Percentiles rank a stretch among this genome's conserved stretches.
Conservation (phyloP, 345 rosid genomes). For the Lepidium aucheri region DNA sequence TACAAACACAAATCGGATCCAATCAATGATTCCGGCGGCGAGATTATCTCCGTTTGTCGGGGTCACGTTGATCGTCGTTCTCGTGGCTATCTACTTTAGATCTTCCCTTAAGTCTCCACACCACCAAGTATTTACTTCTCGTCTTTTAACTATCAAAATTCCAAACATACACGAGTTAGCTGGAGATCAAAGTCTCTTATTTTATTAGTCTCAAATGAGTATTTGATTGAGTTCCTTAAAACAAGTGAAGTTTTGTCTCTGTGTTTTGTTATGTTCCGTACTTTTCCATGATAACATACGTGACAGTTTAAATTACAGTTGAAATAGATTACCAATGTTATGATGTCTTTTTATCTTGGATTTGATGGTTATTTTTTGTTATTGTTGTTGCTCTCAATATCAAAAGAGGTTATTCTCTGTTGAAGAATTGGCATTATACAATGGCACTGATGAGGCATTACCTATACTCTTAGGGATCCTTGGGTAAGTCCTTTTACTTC, state of each 20-base stretch:
- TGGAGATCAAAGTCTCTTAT: neutral
- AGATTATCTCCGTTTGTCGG: conserved; percentile 35
- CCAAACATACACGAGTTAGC: neutral
- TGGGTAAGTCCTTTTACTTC: conserved; percentile 40
- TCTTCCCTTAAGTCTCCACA: conserved; percentile 29
- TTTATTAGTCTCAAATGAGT: neutral
- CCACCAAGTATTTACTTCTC: conserved; percentile 31
- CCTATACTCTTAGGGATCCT: conserved; percentile 81
- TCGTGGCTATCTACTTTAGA: conserved; percentile 42
- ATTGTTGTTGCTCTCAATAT: neutral
- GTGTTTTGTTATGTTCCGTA: neutral
- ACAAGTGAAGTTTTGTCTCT: neutral
- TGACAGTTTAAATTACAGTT: neutral
- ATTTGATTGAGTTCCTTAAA: neutral
- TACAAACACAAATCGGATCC: conserved; percentile 7
- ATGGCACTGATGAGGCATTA: conserved; percentile 64
- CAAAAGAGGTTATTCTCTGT: conserved; percentile 53
- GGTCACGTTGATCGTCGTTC: conserved; percentile 34
- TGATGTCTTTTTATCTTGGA: neutral
- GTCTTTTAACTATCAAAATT: neutral
- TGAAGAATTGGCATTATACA: conserved; percentile 65
- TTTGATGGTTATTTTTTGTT: neutral
- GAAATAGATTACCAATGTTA: neutral
- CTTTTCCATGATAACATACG: neutral
- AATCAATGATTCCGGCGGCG: conserved; percentile 22